Evolutionary conservation across 768 basidiomycete genomes (phyloP), one percentile per base, ranked within the genome.

Genomic region (Erythrobasidium yunnanense): DNA sequence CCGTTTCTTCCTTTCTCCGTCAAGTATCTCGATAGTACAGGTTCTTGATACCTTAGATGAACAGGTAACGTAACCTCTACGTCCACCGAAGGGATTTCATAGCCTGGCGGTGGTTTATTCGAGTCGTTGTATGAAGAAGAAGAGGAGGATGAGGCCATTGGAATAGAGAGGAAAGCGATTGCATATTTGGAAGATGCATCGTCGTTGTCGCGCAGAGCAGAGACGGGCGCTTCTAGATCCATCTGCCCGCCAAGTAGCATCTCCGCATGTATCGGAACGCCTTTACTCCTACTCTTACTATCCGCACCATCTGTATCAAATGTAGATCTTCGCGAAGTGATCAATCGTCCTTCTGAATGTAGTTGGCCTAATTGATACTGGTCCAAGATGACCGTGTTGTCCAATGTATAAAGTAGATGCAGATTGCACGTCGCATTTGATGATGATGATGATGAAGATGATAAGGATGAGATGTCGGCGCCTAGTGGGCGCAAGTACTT

Each of bases 1-100:
- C 56, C 56, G 18, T 35, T 18, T 46, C 56, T 58, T 23, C 45
- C 45, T 13, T 58, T 45, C 13, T 47, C 22, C 23, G 45, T 63
- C 2, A 63, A 49, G 25, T 32, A 67, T 7, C 70, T 47, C 18
- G 33, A 25, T 25, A 30, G 25, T 2, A 68, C 66, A 6, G 70
- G 70, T 13, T 34, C 32, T 25, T 60, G 68, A 52, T 71, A 71
- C 22, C 70, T 22, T 47, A 60, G 4, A 56, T 71, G 70, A 4
- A 71, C 49, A 47, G 70, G 70, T 0, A 71, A 20, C 1, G 60
- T 63, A 17, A 60, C 51, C 7, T 1, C 22, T 27, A 49, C 13
- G n/a, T 38, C 34, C 32, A 50, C 54, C n/a, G 2, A 13, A 17
- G 27, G 17, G 13, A 63, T 38, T 22, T 63, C 46, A n/a, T 63